Evolutionary conservation across 2,329 filamentous ascomycete species (phyloP), one percentile per base, ranked within the genome.

Genomic region (Geoglossum cookeanum): DNA sequence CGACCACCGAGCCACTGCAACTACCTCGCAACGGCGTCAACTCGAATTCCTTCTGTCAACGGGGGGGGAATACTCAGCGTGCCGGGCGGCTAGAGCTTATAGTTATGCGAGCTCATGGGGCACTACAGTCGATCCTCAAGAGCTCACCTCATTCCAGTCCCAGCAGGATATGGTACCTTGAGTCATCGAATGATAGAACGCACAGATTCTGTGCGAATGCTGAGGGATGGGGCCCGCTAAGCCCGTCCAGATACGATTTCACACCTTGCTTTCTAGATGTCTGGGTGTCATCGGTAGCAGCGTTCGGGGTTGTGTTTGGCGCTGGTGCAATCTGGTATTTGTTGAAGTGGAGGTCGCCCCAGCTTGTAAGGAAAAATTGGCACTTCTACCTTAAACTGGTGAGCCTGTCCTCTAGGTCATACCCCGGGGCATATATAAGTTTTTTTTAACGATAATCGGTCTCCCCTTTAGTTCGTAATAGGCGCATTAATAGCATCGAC

Each of bases 201-300:
- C 85, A 94, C 68, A 81, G 87, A 58, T 75, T 96, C 69, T 97
- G 91, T 72, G 81, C 85, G 68, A 92, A 95, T 71, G 75, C 77
- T 57, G 91, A 97, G 71, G 94, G 92, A 65, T 98, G 92, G 92
- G 94, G 94, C 0, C 92, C 92, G 27, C 68, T 98, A 67, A 96
- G 89, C 70, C 82, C 83, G 39, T 76, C 82, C 63, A 79, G 91
- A 68, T 96, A 88, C 70, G 92, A 98, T 72, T 89, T 98, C 65
- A 97, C 92, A 15, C 91, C 92, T 45, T 98, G 92, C 74, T 98
- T 98, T 68, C 82, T 97, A 65, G 94, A 98, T 68, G 80, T 94
- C 27, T 90, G 87, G 80, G 80, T 97, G 59, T 80, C 85, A 37
- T 72, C 77, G 1, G 86, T 95, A 32, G 87, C 87, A 7, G 76